Evolutionary conservation across 176 grass and related monocot species (phyloP).

Genomic region (Puya raimondii): DNA sequence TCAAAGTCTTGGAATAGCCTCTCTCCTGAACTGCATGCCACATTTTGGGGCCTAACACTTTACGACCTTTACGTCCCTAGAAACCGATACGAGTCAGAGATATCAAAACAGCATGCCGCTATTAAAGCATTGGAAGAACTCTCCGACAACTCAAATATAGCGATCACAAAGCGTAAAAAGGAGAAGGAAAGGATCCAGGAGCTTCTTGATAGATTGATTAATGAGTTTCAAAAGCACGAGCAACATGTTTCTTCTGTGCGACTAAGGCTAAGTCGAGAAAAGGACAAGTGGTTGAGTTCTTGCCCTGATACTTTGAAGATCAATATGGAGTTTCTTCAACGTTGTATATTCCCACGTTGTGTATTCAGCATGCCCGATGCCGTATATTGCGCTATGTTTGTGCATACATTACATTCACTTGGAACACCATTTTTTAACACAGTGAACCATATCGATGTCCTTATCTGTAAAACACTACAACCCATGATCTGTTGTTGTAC

Average conservation of each 20-base stretch:
- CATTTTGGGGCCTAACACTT: slow-evolving; percentile 95
- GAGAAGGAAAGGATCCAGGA: slow-evolving; percentile 99
- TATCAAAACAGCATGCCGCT: slow-evolving; percentile 74
- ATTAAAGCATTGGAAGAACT: slow-evolving; percentile 94
- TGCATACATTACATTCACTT: slow-evolving; percentile 75
- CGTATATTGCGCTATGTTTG: slow-evolving; percentile 92
- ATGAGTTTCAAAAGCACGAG: slow-evolving; percentile 79
- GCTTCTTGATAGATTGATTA: slow-evolving; percentile 72
- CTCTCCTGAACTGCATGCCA: slow-evolving; percentile 84
- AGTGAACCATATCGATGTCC: slow-evolving; percentile 82
- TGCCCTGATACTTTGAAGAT: slow-evolving; percentile 84
- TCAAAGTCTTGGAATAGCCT: slow-evolving; percentile 86
- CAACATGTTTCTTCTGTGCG: slow-evolving; percentile 67
- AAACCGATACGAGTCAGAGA: slow-evolving; percentile 90
- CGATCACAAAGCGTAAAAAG: slow-evolving; percentile 93
- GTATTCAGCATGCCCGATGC: slow-evolving; percentile 85
- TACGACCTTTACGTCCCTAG: slow-evolving; percentile 92
- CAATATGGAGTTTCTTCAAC: slow-evolving; percentile 94
- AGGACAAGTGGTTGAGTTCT: slow-evolving; percentile 87
- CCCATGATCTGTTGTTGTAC: slow-evolving; percentile 99
- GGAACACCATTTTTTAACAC: slow-evolving; percentile 92
- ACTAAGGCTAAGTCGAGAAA: slow-evolving; percentile 71
- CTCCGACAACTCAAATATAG: slow-evolving; percentile 87
- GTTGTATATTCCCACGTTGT: slow-evolving; percentile 85
- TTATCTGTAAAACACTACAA: slow-evolving; percentile 91